Evolutionary conservation across 169 alveolate genomes (phyloP), one percentile per base, ranked within the genome.

Genomic region (Eimeria tenella): DNA sequence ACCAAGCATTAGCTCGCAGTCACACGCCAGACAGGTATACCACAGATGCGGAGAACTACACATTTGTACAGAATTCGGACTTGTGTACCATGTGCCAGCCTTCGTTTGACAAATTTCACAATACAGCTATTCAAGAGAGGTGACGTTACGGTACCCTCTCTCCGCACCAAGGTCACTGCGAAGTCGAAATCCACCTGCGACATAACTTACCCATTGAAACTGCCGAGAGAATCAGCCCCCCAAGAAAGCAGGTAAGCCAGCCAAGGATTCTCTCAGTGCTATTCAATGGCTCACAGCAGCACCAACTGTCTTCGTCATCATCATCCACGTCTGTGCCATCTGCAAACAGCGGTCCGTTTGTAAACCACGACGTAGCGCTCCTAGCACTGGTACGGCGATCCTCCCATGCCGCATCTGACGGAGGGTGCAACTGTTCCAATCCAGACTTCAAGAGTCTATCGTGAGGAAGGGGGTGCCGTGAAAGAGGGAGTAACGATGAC

Each of bases 221-320:
- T 19, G 92, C 89, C 52, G 94, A 91, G 19, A 91, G 87, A 62
- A 77, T 82, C 55, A 91, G 92, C 49, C 94, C 91, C 52, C 94
- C 94, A 21, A 79, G 60, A 49, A 91, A 91, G 75, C 94, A 91
- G 11, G 91, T 91, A 68, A 91, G 94, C 94, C 94, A 91, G 8
- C 92, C 94, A 21, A 91, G 82, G 5, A 91, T 84, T 25, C 94
- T 84, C 53, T 91, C 94, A 25, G 91, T 81, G 68, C 42, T 77
- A 58, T 84, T 91, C 62, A 91, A 62, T 4, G 90, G 92, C 50
- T 84, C 91, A 50, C 87, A 91, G 58, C 94, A 91, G 62, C 83
- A 91, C 84, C 94, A 79, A 49, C 70, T 62, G 87, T 88, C 87
- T 25, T 19, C 81, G 15, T 91, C 94, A 49, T 91, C 94, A 17